Conservation (phyloP, 2,329 filamentous ascomycete genomes). For the Fusarium sp. region DNA sequence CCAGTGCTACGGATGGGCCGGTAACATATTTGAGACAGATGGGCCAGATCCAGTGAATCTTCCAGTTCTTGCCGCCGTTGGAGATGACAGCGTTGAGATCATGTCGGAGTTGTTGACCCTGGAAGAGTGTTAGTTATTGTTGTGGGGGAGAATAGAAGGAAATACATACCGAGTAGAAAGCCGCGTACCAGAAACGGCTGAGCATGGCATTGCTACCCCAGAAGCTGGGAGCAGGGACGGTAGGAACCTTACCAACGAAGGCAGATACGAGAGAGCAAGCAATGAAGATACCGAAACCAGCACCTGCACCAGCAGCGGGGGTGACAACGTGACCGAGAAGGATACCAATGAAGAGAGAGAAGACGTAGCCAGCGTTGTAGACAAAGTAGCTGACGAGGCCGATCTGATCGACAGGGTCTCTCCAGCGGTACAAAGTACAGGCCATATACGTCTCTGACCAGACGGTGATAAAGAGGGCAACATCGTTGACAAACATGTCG, state of each 20-base stretch:
- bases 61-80: conserved; percentile 61
- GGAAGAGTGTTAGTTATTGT: conserved; percentile 32
- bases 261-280: conserved; percentile 52
- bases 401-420: conserved; percentile 57
- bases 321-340: conserved; percentile 58
- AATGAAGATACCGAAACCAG: conserved; percentile 62
- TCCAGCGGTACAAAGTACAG: conserved; percentile 63
- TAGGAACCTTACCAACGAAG: conserved; percentile 55
- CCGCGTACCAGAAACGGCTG: conserved; percentile 61
- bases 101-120: conserved; percentile 64
- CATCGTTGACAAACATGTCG: conserved; percentile 65
- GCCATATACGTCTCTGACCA: conserved; percentile 62
- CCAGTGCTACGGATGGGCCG: conserved; percentile 58
- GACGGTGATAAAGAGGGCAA: conserved; percentile 64
- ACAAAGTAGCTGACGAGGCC: conserved; percentile 54
- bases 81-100: conserved; percentile 64
- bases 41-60: conserved; percentile 60
- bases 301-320: conserved; percentile 57
- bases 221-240: conserved; percentile 54
- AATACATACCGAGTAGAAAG: conserved; percentile 63
- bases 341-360: conserved; percentile 61
- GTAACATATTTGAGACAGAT: conserved; percentile 59
- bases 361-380: conserved; percentile 62
- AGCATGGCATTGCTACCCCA: conserved; percentile 55
- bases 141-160: accelerated